Percentiles rank a stretch among this genome's conserved stretches.
Evolutionary conservation across 2,329 filamentous ascomycete species (phyloP).

Genomic region (Drechslerella coelobrocha): DNA sequence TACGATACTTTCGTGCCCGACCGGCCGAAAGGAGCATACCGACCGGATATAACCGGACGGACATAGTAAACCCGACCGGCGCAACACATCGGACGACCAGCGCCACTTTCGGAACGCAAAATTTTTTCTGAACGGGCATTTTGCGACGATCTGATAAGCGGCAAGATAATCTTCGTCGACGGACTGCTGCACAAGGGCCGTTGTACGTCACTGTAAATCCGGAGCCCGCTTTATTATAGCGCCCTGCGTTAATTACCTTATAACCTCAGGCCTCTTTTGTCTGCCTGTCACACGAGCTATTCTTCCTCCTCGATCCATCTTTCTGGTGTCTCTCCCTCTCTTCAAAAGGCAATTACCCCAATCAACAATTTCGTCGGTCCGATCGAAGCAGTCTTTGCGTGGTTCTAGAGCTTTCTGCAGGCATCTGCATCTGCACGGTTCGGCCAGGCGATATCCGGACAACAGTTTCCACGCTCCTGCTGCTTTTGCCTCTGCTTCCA

Average conservation of each 20-base stretch:
- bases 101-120: conserved; percentile 13
- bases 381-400: too few relatives aligned
- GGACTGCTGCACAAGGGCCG: conserved; percentile 3
- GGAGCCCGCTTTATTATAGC: too few relatives aligned
- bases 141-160: conserved; percentile 43
- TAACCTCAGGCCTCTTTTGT: conserved; percentile 20
- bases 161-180: conserved; percentile 33
- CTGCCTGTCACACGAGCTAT: conserved; percentile 20
- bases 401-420: conserved; percentile 2
- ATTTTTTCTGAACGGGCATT: conserved; percentile 15
- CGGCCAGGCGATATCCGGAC: conserved; percentile 22
- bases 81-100: conserved; percentile 2
- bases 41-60: background rate
- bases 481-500: background rate
- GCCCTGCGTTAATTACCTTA: too few relatives aligned
- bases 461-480: background rate
- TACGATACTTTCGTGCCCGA: too few relatives aligned
- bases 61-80: conserved; percentile 14
- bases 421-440: conserved; percentile 40
- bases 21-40: too few relatives aligned
- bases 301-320: background rate
- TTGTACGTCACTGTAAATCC: conserved; percentile 4
- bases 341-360: too few relatives aligned
- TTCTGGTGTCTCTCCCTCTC: background rate
- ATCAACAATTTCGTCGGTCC: too few relatives aligned